A percentile compares a stretch with the other conserved stretches of the same genome.
phyloP scores from a whole-genome alignment of 495 filamentous ascomycete species.

The Parachaetomium inaequale region DNA sequence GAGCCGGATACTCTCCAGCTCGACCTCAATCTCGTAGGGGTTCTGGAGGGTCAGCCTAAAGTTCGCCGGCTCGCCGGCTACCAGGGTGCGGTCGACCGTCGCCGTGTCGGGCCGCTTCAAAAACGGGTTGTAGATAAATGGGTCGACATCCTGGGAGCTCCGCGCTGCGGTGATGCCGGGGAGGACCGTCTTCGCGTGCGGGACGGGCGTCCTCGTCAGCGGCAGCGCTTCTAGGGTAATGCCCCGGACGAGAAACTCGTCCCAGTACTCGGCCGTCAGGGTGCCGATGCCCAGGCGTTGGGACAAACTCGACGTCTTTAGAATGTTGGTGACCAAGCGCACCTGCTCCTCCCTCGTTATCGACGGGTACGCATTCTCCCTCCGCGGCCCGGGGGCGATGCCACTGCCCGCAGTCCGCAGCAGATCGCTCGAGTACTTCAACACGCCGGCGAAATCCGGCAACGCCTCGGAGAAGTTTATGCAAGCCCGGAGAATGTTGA shows the following conservation, averaged over 20 bases:
- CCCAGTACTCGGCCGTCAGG: slow-evolving; percentile 86
- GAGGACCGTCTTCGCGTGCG: slow-evolving; percentile 68
- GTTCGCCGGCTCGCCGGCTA: slow-evolving; percentile 68
- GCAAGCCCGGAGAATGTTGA: slow-evolving; percentile 77
- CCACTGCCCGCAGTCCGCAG: slow-evolving; percentile 77
- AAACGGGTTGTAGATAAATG: slow-evolving; percentile 92
- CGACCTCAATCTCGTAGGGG: slow-evolving; percentile 86
- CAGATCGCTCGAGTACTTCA: slow-evolving; percentile 79
- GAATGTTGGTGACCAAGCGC: slow-evolving; percentile 74
- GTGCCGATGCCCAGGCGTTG: slow-evolving; percentile 65
- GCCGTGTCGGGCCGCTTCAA: slow-evolving; percentile 58
- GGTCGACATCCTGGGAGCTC: slow-evolving; percentile 61
- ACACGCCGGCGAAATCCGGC: slow-evolving; percentile 83
- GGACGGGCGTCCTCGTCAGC: slow-evolving; percentile 54
- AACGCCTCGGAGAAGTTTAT: slow-evolving; percentile 91
- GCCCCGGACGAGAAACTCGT: slow-evolving; percentile 85
- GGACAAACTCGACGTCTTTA: slow-evolving; percentile 72
- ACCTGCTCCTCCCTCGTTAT: slow-evolving; percentile 80
- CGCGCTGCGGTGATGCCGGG: slow-evolving; percentile 55
- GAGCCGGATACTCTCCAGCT: slow-evolving; percentile 77
- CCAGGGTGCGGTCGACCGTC: slow-evolving; percentile 61
- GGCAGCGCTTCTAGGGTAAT: slow-evolving; percentile 60
- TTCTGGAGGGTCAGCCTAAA: slow-evolving; percentile 88
- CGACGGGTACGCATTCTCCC: slow-evolving; percentile 57
- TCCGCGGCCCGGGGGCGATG: slow-evolving; percentile 63